Percentiles rank a stretch among this genome's conserved stretches.
phyloP scores from a whole-genome alignment of 306 rosid species.

The Quillaja saponaria region DNA sequence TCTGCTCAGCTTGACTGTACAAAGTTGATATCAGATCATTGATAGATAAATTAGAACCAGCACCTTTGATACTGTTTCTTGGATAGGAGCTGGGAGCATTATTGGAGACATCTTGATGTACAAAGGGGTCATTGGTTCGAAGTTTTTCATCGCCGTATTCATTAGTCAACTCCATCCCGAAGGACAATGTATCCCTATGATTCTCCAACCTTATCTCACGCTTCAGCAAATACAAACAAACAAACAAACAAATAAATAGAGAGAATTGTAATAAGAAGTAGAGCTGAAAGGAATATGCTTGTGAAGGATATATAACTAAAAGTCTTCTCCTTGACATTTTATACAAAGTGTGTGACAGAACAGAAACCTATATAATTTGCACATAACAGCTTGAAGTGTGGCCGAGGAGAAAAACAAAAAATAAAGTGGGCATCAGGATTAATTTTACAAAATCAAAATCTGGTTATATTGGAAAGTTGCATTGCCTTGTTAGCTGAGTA shows the following conservation, averaged over 20 bases:
- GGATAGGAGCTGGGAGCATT: conserved; percentile 34
- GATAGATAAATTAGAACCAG: conserved; percentile 54
- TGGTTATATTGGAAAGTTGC: too few relatives aligned
- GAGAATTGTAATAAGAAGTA: conserved; percentile 26
- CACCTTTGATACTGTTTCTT: conserved; percentile 34
- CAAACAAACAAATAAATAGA: too few relatives aligned
- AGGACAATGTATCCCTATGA: conserved; percentile 65
- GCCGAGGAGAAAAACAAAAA: conserved; percentile 23
- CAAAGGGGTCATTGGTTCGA: conserved; percentile 44
- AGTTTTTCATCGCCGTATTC: conserved; percentile 71
- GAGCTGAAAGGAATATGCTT: conserved; percentile 18
- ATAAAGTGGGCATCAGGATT: too few relatives aligned
- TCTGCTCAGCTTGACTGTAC: conserved; percentile 67
- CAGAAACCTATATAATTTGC: too few relatives aligned
- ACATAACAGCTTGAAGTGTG: too few relatives aligned
- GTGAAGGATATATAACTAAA: too few relatives aligned
- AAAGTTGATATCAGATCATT: conserved; percentile 75
- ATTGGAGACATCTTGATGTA: conserved; percentile 46
- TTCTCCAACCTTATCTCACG: conserved; percentile 38
- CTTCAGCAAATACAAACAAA: too few relatives aligned
- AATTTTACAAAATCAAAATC: too few relatives aligned
- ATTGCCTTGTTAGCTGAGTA: too few relatives aligned
- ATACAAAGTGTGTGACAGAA: too few relatives aligned
- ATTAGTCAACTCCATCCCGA: too few relatives aligned
- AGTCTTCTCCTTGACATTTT: too few relatives aligned